Evolutionary conservation across 2,329 filamentous ascomycete species (phyloP).

Genomic region (Trichoderma aggressivum): DNA sequence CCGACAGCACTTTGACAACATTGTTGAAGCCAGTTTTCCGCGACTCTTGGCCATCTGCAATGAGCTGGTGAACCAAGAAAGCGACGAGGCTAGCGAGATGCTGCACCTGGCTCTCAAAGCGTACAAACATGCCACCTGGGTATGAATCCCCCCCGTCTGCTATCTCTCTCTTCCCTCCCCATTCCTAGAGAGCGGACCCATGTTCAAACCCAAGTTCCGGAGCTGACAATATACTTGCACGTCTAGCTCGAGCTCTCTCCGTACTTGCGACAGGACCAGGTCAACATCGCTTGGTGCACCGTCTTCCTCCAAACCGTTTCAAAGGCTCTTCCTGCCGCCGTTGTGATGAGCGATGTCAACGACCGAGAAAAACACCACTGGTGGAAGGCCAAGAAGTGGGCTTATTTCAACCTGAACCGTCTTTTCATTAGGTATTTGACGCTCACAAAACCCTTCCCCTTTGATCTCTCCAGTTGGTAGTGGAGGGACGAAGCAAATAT

Average conservation of each 20-base stretch:
- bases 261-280: slow-evolving; percentile 72
- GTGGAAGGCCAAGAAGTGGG: slow-evolving; percentile 99
- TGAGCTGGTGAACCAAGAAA: slow-evolving; percentile 84
- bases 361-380: slow-evolving; percentile 93
- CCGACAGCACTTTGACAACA: slow-evolving; percentile 86
- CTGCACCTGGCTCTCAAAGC: slow-evolving; percentile 91
- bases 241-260: slow-evolving; percentile 77
- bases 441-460: background rate
- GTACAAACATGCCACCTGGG: slow-evolving; percentile 97
- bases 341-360: slow-evolving; percentile 77
- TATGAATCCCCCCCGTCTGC: slow-evolving; percentile 36
- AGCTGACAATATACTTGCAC: slow-evolving; percentile 28
- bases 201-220: background rate
- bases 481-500: background rate
- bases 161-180: too few relatives aligned
- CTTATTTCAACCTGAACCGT: slow-evolving; percentile 94
- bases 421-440: slow-evolving; percentile 76
- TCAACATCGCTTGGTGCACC: slow-evolving; percentile 93
- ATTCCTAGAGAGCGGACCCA: background rate
- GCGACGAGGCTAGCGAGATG: slow-evolving; percentile 94
- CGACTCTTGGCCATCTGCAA: slow-evolving; percentile 83
- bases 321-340: slow-evolving; percentile 74
- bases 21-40: slow-evolving; percentile 87
- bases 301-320: slow-evolving; percentile 88
- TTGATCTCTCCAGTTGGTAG: background rate